Percentiles rank a stretch among this genome's conserved stretches.
Conservation (phyloP, 2,329 filamentous ascomycete species). For the Colletotrichum sp. region DNA sequence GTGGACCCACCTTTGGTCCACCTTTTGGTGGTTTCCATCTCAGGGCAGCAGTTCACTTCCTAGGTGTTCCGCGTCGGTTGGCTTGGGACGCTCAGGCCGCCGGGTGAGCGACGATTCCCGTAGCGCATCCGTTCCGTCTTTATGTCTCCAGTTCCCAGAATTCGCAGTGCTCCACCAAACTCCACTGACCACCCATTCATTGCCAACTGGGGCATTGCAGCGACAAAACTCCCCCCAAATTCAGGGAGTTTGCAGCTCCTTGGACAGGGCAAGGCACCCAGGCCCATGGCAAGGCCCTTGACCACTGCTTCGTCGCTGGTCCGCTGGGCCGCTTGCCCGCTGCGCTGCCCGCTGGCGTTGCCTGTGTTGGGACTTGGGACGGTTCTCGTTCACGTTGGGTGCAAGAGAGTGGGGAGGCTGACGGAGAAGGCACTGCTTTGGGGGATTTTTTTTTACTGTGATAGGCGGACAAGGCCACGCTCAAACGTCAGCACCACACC, state of each 20-base stretch:
- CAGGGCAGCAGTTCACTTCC: not conserved
- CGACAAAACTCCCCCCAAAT: not conserved
- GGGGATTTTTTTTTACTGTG: not conserved
- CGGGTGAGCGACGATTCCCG: slow-evolving; percentile 20
- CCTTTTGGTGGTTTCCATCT: not conserved
- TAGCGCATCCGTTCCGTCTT: not conserved
- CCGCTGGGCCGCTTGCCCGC: not conserved
- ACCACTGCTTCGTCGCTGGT: not conserved
- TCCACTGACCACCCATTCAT: not conserved
- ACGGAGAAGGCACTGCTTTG: not conserved
- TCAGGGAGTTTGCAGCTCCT: not conserved
- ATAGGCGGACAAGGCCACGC: not conserved
- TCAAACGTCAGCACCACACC: slow-evolving; percentile 10
- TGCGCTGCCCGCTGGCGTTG: not conserved
- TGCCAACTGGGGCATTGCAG: not conserved
- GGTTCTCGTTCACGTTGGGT: not conserved
- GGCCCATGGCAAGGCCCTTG: not conserved
- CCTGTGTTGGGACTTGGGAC: not conserved
- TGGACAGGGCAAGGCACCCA: slow-evolving; percentile 1
- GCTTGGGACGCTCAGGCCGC: slow-evolving; percentile 12
- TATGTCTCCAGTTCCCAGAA: not conserved
- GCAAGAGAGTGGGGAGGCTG: not conserved
- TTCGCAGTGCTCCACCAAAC: not conserved
- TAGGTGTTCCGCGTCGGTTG: not conserved
- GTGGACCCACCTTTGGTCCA: not conserved